Evolutionary conservation across 2,329 filamentous ascomycete genomes (phyloP), one percentile per base, ranked within the genome.

Genomic region (Botrytis deweyae): DNA sequence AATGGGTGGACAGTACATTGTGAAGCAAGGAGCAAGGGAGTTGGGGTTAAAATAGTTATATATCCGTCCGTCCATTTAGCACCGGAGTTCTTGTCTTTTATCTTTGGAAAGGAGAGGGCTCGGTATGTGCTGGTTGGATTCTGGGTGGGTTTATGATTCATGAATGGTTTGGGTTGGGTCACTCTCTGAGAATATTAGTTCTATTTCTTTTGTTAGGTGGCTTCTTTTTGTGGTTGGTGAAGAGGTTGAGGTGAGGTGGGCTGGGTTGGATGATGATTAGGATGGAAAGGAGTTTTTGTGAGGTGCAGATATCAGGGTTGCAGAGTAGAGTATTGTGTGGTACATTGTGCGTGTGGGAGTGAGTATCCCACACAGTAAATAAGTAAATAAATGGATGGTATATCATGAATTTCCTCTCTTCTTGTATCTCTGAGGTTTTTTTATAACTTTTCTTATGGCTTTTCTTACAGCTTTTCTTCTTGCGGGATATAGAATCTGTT

Each of bases 1-100:
- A 40, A 29, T 69, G 38, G 52, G 38, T 9, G 49, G 36, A 59
- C 5, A 58, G 65, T 58, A 69, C 36, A 69, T 22, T 71, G 42
- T 9, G 49, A 38, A 42, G 36, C 36, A 29, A 18, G 66, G 14
- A 64, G n/a, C 22, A 29, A 63, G 36, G 62, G 49, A 33, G 49
- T 36, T 68, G 49, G 49, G 25, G 38, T 69, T 69, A 9, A 58
- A 42, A 69, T 58, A 68, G 49, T 33, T 58, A n/a, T 55, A 69
- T 69, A 69, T 69, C 49, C 66, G 42, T 68, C 66, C 66, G 49
- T 58, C 36, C 49, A 58, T 44, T 69, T 69, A 44, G 25, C 49
- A 58, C 38, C n/a, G 66, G 66, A 44, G 49, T 69, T 69, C 36
- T 63, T 38, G 33, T 62, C 61, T 40, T 40, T 63, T 63, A 38